phyloP scores from a whole-genome alignment of 1,284 basidiomycete species.

The Trichosporon coremiiforme region DNA sequence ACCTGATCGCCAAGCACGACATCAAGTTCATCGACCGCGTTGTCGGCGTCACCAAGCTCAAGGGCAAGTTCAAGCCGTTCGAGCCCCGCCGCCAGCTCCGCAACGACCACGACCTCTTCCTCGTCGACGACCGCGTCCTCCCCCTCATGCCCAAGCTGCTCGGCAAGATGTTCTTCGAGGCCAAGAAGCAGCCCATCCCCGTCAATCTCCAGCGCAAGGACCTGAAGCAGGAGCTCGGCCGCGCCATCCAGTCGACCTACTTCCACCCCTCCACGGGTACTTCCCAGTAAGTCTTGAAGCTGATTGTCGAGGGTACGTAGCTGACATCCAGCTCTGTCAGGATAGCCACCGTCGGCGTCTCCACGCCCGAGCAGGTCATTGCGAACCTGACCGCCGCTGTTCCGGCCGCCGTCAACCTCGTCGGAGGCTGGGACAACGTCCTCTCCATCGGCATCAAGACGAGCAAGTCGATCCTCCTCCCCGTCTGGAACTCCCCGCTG shows the following conservation, averaged over 20 bases:
- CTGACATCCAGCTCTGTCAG: conserved; percentile 70
- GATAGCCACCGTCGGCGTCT: conserved; percentile 70
- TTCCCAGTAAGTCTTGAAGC: conserved; percentile 67
- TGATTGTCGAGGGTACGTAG: background rate
- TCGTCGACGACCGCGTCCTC: conserved; percentile 88
- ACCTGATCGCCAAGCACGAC: conserved; percentile 71
- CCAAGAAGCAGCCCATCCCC: conserved; percentile 97
- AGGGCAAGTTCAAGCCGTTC: conserved; percentile 89
- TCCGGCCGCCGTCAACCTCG: conserved; percentile 69
- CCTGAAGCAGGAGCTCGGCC: conserved; percentile 84
- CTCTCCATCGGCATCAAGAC: conserved; percentile 92
- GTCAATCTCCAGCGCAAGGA: conserved; percentile 83
- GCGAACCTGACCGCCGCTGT: conserved; percentile 78
- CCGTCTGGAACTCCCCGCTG: conserved; percentile 76
- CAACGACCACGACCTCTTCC: conserved; percentile 86
- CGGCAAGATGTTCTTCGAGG: conserved; percentile 87
- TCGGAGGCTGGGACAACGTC: conserved; percentile 89
- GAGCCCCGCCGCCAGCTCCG: conserved; percentile 83
- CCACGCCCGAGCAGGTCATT: conserved; percentile 69
- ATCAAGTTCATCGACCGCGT: conserved; percentile 89
- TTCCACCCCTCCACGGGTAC: conserved; percentile 93
- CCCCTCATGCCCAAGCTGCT: conserved; percentile 83
- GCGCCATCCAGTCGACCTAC: conserved; percentile 87
- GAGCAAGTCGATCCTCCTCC: conserved; percentile 76
- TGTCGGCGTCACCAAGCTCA: conserved; percentile 85